Evolutionary conservation across 2,329 filamentous ascomycete species (phyloP), one percentile per base, ranked within the genome.

Genomic region (Cucurbitaria berberidis): DNA sequence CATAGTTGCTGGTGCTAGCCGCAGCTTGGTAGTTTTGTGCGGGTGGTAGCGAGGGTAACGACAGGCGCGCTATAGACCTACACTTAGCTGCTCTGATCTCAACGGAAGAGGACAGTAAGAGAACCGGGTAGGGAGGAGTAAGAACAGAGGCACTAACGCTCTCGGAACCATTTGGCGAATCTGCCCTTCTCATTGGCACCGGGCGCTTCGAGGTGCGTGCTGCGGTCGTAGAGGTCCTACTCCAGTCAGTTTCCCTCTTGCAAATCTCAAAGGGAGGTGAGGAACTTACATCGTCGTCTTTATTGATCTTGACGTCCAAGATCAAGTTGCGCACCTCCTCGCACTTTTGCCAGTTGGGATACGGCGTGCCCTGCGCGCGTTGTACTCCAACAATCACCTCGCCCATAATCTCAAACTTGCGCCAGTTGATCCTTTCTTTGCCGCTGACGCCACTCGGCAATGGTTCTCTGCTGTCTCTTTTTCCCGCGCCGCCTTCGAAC

Each of bases 351-450:
- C 93, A 78, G 57, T 87, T 89, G 22, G 86, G 84, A 62, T 97
- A 97, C 5, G 91, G 87, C 43, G 86, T 86, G 48, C 90, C 89
- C 75, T 98, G 93, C 67, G 93, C 96, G 76, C 88, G 89, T 84
- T 97, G 96, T 48, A 99, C 87, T 2, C 91, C 89, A 54, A 97
- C 81, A 47, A 98, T 84, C 5, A 97, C 90, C 64, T 98, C 93
- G 6, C 93, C 93, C 76, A 98, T 87, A 27, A 99, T 89, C 75
- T 98, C 93, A 67, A 98, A 99, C 73, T 99, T 99, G 76, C 89
- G 92, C 95, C 95, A 99, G 73, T 98, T 98, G 72, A 99, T 90
- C 45, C 90, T 82, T 58, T 91, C 74, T 85, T 59, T 74, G 19
- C 73, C 73, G 15, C 55, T 60, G 0, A 76, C 68, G 15, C 73